A percentile compares a stretch with the other conserved stretches of the same genome.
Conservation (phyloP, 257 asterid genomes). For the Hygrophila difformis region DNA sequence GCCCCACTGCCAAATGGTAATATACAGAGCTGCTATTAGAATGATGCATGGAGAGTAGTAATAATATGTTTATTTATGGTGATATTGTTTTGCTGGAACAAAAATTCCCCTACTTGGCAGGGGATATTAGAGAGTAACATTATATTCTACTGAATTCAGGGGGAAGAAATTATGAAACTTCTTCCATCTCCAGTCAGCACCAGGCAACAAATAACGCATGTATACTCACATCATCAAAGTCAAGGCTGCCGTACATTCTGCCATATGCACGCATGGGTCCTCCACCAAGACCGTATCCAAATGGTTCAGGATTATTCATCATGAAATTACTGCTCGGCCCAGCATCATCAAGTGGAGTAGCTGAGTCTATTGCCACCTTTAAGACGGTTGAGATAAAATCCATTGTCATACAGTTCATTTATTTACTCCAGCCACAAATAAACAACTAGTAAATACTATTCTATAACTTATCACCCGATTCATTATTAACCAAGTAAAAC, state of each 20-base stretch:
- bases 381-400: conserved; percentile 4
- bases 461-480: no score
- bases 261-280: conserved; percentile 80
- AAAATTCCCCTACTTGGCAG: no score
- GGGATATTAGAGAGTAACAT: no score
- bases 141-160: no score
- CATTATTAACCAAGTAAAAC: no score
- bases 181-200: not conserved
- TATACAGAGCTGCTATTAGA: not conserved
- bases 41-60: not conserved
- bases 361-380: conserved; percentile 98
- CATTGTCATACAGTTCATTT: not conserved
- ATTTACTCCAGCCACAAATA: not conserved
- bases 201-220: conserved; percentile 5
- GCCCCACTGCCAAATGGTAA: conserved; percentile 68
- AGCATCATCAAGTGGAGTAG: conserved; percentile 94
- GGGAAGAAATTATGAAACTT: no score
- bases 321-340: conserved; percentile 61
- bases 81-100: no score
- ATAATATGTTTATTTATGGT: not conserved
- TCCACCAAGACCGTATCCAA: conserved; percentile 69
- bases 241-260: conserved; percentile 81
- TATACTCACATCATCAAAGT: conserved; percentile 86
- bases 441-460: not conserved
- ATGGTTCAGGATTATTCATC: conserved; percentile 70